Evolutionary conservation across 306 rosid genomes (phyloP).

Genomic region (Vigna reflexopilosa): DNA sequence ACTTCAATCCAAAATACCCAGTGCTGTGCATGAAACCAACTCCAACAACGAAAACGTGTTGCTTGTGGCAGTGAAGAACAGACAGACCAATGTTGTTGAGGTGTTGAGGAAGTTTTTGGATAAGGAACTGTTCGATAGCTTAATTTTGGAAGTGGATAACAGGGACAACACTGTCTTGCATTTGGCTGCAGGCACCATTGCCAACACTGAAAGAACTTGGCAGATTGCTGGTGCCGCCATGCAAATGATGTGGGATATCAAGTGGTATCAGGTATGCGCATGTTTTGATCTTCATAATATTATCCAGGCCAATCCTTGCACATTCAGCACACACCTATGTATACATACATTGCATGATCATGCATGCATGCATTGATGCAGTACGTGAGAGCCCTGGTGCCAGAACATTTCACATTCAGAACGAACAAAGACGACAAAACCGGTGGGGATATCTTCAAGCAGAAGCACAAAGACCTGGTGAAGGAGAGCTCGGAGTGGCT

Average conservation of each 20-base stretch:
- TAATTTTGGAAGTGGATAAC: conserved; percentile 10
- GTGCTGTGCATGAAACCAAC: conserved; percentile 34
- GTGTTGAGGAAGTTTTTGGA: background rate
- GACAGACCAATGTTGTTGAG: conserved; percentile 29
- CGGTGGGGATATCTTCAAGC: conserved; percentile 36
- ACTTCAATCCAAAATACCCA: background rate
- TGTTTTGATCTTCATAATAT: background rate
- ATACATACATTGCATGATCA: too few species aligned
- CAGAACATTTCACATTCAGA: background rate
- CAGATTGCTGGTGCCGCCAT: conserved; percentile 46
- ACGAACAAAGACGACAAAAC: background rate
- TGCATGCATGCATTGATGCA: conserved; percentile 1
- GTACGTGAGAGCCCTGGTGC: conserved; percentile 39
- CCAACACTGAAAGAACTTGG: conserved; percentile 27
- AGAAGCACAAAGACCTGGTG: background rate
- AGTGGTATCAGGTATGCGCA: conserved; percentile 54
- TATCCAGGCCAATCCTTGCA: background rate
- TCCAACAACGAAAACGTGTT: conserved; percentile 39
- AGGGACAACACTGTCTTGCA: conserved; percentile 45
- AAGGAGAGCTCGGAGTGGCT: conserved; percentile 36
- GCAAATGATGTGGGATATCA: conserved; percentile 57
- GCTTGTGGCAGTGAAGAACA: conserved; percentile 37
- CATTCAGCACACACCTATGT: too few species aligned
- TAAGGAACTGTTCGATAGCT: background rate
- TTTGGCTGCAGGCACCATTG: conserved; percentile 29